Base-by-base conservation (phyloP, 495 filamentous ascomycete species). In the Neurospora tetrasperma region DNA sequence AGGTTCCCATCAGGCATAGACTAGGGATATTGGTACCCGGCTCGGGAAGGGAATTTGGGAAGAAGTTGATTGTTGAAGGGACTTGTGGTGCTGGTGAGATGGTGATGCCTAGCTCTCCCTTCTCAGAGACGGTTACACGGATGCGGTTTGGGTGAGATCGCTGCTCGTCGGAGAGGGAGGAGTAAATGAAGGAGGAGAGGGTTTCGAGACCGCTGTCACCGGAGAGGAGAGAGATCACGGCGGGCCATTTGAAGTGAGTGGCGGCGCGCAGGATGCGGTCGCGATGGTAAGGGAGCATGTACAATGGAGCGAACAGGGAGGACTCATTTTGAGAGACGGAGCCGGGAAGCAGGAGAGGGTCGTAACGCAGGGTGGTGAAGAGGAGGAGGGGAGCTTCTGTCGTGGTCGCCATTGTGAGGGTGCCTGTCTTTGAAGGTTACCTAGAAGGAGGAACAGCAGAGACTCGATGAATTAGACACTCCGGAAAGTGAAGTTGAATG, bases 231-330 rank as follows among this genome's bases (percentile, higher is more conserved):
- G 79, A 72, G 6, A 84, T 73, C 9, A 85, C 89, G 10, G 75
- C 75, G 5, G 78, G 73, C 89, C 90, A 95, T 35, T 84, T 77
- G 81, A 94, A 97, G 73, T 92, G 82, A 40, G 82, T 81, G 0
- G 92, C 93, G 38, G 93, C 93, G 72, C 85, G 83, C 62, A 94
- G 85, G 77, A 98, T 88, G 71, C 87, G 93, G 77, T 96, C 91
- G 27, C 88, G 89, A 80, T 98, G 95, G 80, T 90, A 90, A 62
- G 87, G 81, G 14, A 97, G 87, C 84, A 98, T 92, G 83, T 97
- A 97, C 77, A 96, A 91, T 43, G 44, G n/a, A n/a, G 44, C n/a
- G 44, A 10, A 48, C 9, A n/a, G 69, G 31, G 70, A 43, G 74
- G 84, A 79, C 5, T 77, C 79, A 38, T 77, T 77, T 40, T 59